Conservation (phyloP, 768 basidiomycete species). For the Tylopilus sp. region DNA sequence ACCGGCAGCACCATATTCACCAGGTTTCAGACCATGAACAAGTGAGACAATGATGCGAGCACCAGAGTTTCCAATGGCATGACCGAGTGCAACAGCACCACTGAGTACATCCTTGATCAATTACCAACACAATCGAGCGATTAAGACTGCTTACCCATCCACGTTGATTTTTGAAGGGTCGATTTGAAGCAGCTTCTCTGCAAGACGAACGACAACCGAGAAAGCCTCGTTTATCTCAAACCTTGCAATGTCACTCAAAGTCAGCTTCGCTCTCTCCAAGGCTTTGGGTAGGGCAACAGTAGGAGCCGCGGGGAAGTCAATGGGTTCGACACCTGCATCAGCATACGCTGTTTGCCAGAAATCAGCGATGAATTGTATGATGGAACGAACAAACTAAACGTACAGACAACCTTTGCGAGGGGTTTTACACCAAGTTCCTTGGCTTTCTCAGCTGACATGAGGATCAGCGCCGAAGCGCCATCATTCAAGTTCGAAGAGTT, state of each 20-base stretch:
- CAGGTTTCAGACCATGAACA: conserved; percentile 84
- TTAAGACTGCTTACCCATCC: conserved; percentile 58
- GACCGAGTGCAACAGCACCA: conserved; percentile 93
- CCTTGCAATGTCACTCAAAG: conserved; percentile 76
- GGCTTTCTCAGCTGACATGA: conserved; percentile 93
- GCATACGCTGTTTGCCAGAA: conserved; percentile 68
- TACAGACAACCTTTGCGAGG: conserved; percentile 92
- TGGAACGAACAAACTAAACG: conserved; percentile 30
- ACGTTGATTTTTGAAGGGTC: conserved; percentile 88
- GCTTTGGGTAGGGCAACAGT: conserved; percentile 88
- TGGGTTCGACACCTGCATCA: conserved; percentile 93
- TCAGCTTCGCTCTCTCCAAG: conserved; percentile 81
- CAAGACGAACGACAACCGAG: conserved; percentile 88
- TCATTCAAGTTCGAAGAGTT: conserved; percentile 96
- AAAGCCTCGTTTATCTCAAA: conserved; percentile 99
- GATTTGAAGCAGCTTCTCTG: conserved; percentile 82
- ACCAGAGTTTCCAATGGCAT: conserved; percentile 96
- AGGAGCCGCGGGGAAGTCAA: conserved; percentile 96
- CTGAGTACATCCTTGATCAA: conserved; percentile 39
- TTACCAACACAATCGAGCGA: conserved; percentile 1
- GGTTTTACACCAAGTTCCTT: conserved; percentile 89
- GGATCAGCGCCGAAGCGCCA: conserved; percentile 91
- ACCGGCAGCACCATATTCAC: conserved; percentile 93
- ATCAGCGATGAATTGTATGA: conserved; percentile 2
- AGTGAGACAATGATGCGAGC: conserved; percentile 92